These are phyloP conservation scores for Cyclotella sp. DNA, from an alignment of 108 stramenopile species.

Conservation along the genomic window DNA sequence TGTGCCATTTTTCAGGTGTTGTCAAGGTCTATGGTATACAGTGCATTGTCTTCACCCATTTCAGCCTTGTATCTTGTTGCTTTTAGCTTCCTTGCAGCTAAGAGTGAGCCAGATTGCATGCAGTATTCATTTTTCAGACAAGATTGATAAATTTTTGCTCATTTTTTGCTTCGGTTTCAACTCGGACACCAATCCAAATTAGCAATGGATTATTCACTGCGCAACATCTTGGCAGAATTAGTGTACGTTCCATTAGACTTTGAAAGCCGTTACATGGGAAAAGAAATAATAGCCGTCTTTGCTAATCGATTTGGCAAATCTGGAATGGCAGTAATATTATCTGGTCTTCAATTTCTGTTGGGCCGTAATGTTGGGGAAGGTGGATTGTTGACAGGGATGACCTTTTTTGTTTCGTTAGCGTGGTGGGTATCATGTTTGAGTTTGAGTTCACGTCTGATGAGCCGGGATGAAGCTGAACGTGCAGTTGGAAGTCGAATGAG, in stretches of 20 bases:
- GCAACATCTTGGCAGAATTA: constrained; percentile 77
- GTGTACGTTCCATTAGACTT: constrained; percentile 84
- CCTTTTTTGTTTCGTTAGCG: constrained; percentile 33
- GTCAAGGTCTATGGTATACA: constrained; percentile 15
- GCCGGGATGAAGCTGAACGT: constrained; percentile 58
- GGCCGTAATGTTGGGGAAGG: constrained; percentile 32
- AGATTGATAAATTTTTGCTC: no score
- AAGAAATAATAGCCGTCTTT: constrained; percentile 90
- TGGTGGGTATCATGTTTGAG: constrained; percentile 53
- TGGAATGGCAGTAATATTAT: constrained; percentile 80
- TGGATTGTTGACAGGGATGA: constrained; percentile 34
- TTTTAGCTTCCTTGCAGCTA: constrained; percentile 63
- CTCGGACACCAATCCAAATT: not conserved
- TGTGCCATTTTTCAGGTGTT: constrained; percentile 31
- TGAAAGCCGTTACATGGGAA: constrained; percentile 77
- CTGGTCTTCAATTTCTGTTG: constrained; percentile 66
- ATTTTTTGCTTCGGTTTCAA: no score
- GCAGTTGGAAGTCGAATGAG: constrained; percentile 48
- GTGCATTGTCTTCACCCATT: constrained; percentile 8
- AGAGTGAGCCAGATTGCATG: constrained; percentile 17
- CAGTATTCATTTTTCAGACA: no score
- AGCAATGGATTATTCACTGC: constrained; percentile 75
- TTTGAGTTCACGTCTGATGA: constrained; percentile 50
- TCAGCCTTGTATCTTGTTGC: constrained; percentile 60
- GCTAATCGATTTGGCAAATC: constrained; percentile 89